Evolutionary conservation across 2,329 filamentous ascomycete species (phyloP).

Genomic region (Pseudogymnoascus pannorum): DNA sequence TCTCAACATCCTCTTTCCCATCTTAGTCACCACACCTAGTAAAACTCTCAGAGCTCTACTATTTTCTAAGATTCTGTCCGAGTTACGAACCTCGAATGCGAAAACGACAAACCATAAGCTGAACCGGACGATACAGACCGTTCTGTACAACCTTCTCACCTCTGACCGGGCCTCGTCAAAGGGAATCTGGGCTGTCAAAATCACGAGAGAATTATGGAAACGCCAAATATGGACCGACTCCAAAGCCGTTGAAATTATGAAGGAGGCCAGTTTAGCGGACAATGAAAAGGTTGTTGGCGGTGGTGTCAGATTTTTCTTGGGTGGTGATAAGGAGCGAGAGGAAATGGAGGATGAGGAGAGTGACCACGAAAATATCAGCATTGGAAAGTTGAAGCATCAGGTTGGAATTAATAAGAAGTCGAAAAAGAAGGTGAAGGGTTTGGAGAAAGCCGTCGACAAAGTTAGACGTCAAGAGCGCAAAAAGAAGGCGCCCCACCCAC

Average conservation of each 20-base stretch:
- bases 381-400: conserved; percentile 77
- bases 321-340: conserved; percentile 91
- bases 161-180: conserved; percentile 79
- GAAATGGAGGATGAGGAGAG: conserved; percentile 85
- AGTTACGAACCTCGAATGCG: conserved; percentile 79
- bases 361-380: conserved; percentile 74
- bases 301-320: conserved; percentile 88
- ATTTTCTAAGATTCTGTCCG: conserved; percentile 85
- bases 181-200: conserved; percentile 90
- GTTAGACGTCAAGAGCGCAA: conserved; percentile 79
- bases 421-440: conserved; percentile 72
- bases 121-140: conserved; percentile 87
- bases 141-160: conserved; percentile 84
- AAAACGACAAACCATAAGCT: conserved; percentile 86
- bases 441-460: conserved; percentile 74
- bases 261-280: conserved; percentile 78
- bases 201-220: conserved; percentile 94
- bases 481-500: conserved; percentile 75
- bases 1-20: conserved; percentile 87
- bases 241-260: conserved; percentile 96
- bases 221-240: conserved; percentile 92
- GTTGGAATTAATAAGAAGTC: conserved; percentile 93
- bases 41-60: conserved; percentile 79
- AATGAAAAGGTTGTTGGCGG: conserved; percentile 89
- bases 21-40: conserved; percentile 84